These are phyloP conservation scores for Oenanthe javanica DNA, from an alignment of 140 eudicot species.

Conservation along the genomic window DNA sequence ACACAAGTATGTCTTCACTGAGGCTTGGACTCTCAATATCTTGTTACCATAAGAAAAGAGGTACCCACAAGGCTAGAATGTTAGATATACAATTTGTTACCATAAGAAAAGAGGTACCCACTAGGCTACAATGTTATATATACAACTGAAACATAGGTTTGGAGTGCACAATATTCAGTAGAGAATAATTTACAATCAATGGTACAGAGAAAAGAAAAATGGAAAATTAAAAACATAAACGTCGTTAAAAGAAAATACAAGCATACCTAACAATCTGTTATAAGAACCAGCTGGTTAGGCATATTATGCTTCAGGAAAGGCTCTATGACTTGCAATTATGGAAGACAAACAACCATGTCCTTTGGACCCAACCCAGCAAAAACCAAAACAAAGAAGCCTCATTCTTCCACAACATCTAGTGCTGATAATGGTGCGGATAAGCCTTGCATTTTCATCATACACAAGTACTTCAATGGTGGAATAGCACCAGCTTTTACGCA, in stretches of 20 bases:
- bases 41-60: background rate
- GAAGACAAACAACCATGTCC: background rate
- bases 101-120: too few species aligned
- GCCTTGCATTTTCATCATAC: constrained; percentile 83
- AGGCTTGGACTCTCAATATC: background rate
- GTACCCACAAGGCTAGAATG: background rate
- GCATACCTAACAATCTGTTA: background rate
- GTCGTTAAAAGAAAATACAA: too few species aligned
- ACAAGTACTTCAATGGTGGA: constrained; percentile 49
- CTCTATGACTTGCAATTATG: background rate
- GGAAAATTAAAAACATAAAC: background rate
- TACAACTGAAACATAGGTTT: background rate
- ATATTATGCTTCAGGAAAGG: background rate
- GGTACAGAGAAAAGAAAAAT: background rate
- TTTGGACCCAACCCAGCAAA: background rate
- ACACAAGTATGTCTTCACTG: background rate
- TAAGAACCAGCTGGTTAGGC: background rate
- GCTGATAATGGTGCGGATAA: constrained; percentile 52
- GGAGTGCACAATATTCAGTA: background rate
- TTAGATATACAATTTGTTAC: background rate
- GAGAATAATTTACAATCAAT: background rate
- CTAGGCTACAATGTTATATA: too few species aligned
- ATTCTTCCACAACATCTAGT: constrained; percentile 14
- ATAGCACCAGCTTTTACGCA: constrained; percentile 77
- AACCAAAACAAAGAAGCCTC: background rate